Conservation (phyloP, 1,284 basidiomycete genomes). For the Fomitopsis schrenkii region DNA sequence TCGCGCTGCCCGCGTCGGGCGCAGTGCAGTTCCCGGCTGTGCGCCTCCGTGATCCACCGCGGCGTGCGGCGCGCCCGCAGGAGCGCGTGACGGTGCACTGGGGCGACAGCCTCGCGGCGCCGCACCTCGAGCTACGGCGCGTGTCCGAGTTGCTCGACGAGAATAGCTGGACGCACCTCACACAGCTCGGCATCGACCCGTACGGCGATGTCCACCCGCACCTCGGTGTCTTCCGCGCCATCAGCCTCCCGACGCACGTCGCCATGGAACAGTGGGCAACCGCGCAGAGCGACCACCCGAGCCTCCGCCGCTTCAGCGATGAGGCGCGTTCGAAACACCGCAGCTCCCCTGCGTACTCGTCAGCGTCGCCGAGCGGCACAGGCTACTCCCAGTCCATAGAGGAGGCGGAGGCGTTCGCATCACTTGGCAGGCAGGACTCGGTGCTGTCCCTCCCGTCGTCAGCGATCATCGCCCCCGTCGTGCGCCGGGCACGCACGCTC, state of each 20-base stretch:
- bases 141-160: slow-evolving; percentile 48
- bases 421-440: not conserved
- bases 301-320: not conserved
- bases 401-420: not conserved
- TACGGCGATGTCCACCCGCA: slow-evolving; percentile 12
- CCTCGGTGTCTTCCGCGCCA: slow-evolving; percentile 7
- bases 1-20: not conserved
- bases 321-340: not conserved
- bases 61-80: slow-evolving; percentile 3
- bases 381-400: not conserved
- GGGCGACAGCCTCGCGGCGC: slow-evolving; percentile 40
- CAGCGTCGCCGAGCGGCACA: not conserved
- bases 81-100: slow-evolving; percentile 57
- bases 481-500: not conserved
- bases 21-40: not conserved
- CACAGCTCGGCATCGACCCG: slow-evolving; percentile 15
- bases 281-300: not conserved
- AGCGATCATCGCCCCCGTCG: slow-evolving; percentile 1
- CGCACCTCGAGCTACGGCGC: slow-evolving; percentile 54
- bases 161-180: not conserved
- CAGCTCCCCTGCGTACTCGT: not conserved
- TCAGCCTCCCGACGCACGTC: slow-evolving; percentile 12
- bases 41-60: slow-evolving; percentile 1
- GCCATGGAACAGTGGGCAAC: slow-evolving; percentile 1
- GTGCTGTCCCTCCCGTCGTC: slow-evolving; percentile 4